These are phyloP conservation scores for Fraxinus ornus DNA, from an alignment of 305 asterid species.

Conservation along the genomic window DNA sequence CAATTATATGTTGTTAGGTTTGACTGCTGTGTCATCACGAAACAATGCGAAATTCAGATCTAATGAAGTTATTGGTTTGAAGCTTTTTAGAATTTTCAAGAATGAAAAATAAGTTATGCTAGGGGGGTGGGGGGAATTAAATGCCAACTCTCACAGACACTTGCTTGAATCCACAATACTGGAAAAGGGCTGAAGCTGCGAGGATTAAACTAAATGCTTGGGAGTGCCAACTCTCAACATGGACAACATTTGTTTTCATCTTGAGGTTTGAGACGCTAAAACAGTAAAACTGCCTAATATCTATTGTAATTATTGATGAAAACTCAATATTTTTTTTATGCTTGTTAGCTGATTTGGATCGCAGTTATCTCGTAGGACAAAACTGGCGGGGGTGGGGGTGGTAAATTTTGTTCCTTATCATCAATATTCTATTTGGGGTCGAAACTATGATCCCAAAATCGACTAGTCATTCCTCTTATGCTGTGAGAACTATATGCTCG, in stretches of 20 bases:
- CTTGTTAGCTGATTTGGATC: conserved; percentile 36
- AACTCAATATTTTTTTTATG: neutral
- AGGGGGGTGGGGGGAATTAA: too few relatives aligned
- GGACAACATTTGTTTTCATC: conserved; percentile 85
- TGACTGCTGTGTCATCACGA: too few relatives aligned
- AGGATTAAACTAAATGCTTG: conserved; percentile 59
- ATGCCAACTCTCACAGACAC: too few relatives aligned
- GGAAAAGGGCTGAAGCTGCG: conserved; percentile 85
- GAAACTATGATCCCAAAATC: conserved; percentile 59
- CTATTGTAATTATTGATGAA: neutral
- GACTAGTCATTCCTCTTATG: conserved; percentile 63
- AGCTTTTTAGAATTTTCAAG: too few relatives aligned
- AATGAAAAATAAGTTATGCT: too few relatives aligned
- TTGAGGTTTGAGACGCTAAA: conserved; percentile 62
- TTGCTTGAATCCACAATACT: conserved; percentile 21
- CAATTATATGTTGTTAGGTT: too few relatives aligned
- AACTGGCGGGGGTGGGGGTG: conserved; percentile 33
- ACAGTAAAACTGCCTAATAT: neutral
- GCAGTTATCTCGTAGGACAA: conserved; percentile 66
- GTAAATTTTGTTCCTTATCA: conserved; percentile 56
- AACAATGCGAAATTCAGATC: too few relatives aligned
- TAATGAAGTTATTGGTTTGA: too few relatives aligned
- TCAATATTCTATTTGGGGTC: conserved; percentile 70
- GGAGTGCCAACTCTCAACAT: conserved; percentile 90
- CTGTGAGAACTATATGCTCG: conserved; percentile 81